Percentiles rank a stretch among this genome's conserved stretches.
Conservation (phyloP, 176 grass and related monocot genomes). For the Sorghum bicolor region DNA sequence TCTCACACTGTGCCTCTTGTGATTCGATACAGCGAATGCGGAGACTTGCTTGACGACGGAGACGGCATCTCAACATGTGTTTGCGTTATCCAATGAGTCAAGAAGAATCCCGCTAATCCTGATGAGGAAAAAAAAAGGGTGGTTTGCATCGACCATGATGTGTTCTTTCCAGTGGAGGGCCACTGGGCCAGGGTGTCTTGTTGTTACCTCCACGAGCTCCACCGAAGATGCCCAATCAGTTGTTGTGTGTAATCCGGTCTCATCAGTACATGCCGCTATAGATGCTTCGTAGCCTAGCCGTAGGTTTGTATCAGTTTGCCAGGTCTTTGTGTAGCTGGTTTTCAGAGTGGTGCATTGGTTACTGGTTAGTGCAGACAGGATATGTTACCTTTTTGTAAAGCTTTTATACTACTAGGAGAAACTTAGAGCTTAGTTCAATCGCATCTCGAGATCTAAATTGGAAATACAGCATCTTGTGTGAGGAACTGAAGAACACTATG, state of each 20-base stretch:
- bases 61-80: conserved; percentile 23
- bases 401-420: background rate
- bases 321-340: conserved; percentile 11
- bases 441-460: background rate
- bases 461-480: background rate
- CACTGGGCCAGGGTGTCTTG: conserved; percentile 11
- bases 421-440: background rate
- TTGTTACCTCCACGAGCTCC: background rate
- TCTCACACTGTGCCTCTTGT: conserved; percentile 28
- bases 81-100: conserved; percentile 56
- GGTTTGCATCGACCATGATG: conserved; percentile 6
- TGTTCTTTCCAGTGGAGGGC: conserved; percentile 22
- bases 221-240: conserved; percentile 19
- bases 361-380: conserved; percentile 21
- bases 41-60: conserved; percentile 25
- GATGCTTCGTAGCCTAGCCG: conserved; percentile 30
- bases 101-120: conserved; percentile 32
- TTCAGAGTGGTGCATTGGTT: conserved; percentile 7
- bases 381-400: conserved; percentile 37
- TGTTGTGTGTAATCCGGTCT: conserved; percentile 16
- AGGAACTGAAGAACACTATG: background rate
- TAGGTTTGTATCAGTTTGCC: conserved; percentile 21
- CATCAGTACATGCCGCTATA: conserved; percentile 36
- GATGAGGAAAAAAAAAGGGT: background rate
- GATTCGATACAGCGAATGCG: conserved; percentile 44